Conservation (phyloP, 441 rosid genomes). For the Adansonia rubrostipa region DNA sequence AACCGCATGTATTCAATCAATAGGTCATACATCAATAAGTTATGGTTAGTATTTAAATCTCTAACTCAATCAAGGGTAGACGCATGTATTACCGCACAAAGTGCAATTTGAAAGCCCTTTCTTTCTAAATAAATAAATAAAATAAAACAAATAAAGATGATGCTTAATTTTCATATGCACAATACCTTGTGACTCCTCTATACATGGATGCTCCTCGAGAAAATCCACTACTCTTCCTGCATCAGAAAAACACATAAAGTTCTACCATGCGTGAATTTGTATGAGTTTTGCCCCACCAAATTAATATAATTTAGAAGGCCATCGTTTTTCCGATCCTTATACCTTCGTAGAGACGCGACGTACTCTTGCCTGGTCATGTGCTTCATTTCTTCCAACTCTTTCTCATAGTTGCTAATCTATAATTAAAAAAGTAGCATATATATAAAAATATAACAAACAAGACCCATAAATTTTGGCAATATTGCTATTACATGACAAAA, state of each 20-base stretch:
- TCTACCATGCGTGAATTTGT: constrained; percentile 20
- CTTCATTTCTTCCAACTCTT: constrained; percentile 76
- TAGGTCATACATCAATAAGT: no score
- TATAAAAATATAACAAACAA: constrained; percentile 26
- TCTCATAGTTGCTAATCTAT: constrained; percentile 61
- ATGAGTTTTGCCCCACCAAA: neutral
- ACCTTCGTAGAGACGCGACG: constrained; percentile 82
- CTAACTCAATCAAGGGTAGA: no score
- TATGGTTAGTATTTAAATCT: no score
- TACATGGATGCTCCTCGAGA: constrained; percentile 97
- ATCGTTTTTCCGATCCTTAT: neutral
- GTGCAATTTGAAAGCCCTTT: no score
- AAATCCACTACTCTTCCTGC: constrained; percentile 96
- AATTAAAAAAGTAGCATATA: neutral
- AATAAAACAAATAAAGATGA: no score
- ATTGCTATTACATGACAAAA: constrained; percentile 24
- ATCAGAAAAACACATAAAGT: neutral
- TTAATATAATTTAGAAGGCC: neutral
- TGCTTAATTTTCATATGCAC: neutral
- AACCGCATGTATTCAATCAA: no score
- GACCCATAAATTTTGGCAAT: constrained; percentile 21
- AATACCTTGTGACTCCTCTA: constrained; percentile 92
- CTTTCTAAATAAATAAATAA: no score
- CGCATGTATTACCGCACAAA: no score
- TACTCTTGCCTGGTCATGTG: constrained; percentile 80